These are phyloP conservation scores for Echinosophora koreensis DNA, from an alignment of 306 rosid species.

Conservation along the genomic window DNA sequence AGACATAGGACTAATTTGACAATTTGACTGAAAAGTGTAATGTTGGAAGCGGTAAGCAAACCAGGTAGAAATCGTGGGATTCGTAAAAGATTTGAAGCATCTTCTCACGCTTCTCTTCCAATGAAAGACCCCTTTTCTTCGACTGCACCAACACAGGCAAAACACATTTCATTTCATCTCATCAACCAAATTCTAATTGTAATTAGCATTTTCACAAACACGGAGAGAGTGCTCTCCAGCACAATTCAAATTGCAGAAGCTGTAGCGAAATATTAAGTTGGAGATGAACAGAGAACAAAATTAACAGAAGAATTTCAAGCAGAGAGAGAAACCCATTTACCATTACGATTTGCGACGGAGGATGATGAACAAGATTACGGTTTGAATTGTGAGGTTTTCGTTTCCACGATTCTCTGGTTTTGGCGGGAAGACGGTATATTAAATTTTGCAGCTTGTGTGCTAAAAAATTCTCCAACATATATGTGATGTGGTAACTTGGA, in stretches of 20 bases:
- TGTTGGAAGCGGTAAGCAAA: conserved; percentile 22
- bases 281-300: neutral
- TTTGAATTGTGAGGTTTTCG: conserved; percentile 8
- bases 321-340: conserved; percentile 20
- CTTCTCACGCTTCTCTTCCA: conserved; percentile 99
- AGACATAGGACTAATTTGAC: too few species aligned
- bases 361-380: conserved; percentile 40
- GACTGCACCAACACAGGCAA: conserved; percentile 58
- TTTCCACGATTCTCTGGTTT: conserved; percentile 21
- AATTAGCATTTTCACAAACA: conserved; percentile 45
- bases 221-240: neutral
- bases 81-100: conserved; percentile 95
- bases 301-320: neutral
- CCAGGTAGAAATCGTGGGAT: conserved; percentile 90
- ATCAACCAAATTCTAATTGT: neutral
- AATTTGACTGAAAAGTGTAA: too few species aligned
- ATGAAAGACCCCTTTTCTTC: conserved; percentile 93
- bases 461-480: too few species aligned
- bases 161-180: neutral
- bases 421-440: conserved; percentile 49
- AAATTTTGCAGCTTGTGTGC: too few species aligned
- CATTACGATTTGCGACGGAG: conserved; percentile 44
- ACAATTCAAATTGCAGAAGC: neutral
- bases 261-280: neutral
- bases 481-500: too few species aligned